phyloP scores from a whole-genome alignment of 495 filamentous ascomycete species.

The Trichoderma virens region DNA sequence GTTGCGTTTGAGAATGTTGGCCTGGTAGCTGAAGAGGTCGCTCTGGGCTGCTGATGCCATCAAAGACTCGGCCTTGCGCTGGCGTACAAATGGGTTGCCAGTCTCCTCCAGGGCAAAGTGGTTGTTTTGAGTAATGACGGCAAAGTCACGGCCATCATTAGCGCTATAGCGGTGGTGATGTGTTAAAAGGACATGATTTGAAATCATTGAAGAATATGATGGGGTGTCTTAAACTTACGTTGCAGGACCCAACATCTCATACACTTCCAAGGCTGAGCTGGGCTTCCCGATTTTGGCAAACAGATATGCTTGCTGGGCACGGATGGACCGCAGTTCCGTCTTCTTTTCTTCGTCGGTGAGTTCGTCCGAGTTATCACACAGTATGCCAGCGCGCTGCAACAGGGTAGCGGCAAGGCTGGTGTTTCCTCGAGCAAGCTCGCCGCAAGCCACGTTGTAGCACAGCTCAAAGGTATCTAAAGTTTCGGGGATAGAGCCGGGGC shows the following conservation, averaged over 20 bases:
- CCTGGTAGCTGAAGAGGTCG: slow-evolving; percentile 70
- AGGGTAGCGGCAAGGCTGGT: slow-evolving; percentile 67
- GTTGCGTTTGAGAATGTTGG: slow-evolving; percentile 60
- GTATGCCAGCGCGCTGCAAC: slow-evolving; percentile 75
- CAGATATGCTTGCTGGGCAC: slow-evolving; percentile 80
- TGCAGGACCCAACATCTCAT: slow-evolving; percentile 51
- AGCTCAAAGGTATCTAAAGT: slow-evolving; percentile 81
- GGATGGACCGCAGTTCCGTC: slow-evolving; percentile 75
- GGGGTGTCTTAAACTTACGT: slow-evolving; percentile 45
- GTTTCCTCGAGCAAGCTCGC: slow-evolving; percentile 72
- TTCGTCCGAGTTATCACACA: slow-evolving; percentile 80
- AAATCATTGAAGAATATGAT: neutral
- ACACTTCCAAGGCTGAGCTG: slow-evolving; percentile 62
- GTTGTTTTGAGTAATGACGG: slow-evolving; percentile 56
- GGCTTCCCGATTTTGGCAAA: slow-evolving; percentile 62
- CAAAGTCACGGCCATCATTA: slow-evolving; percentile 33
- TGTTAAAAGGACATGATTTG: neutral
- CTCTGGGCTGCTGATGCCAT: slow-evolving; percentile 55
- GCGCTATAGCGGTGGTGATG: neutral
- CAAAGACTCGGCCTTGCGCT: slow-evolving; percentile 55
- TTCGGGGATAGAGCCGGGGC: slow-evolving; percentile 53
- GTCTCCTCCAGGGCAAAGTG: slow-evolving; percentile 49
- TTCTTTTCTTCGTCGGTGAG: slow-evolving; percentile 74
- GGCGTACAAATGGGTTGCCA: slow-evolving; percentile 70
- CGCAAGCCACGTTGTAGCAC: slow-evolving; percentile 86